Evolutionary conservation across 2,329 filamentous ascomycete species (phyloP), one percentile per base, ranked within the genome.

Genomic region (Ampelomyces quisqualis): DNA sequence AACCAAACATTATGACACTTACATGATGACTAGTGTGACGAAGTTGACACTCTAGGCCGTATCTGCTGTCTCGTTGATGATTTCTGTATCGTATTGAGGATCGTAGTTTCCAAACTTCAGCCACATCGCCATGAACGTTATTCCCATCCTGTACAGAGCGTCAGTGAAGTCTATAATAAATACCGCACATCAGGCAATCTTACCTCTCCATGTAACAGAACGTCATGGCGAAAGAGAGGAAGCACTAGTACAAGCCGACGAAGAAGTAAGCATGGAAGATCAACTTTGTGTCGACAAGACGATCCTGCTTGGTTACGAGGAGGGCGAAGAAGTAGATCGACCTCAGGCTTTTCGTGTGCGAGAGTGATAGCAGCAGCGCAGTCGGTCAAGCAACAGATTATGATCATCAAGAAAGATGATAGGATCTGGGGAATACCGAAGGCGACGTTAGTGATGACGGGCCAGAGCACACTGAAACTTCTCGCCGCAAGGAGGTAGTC

Each of bases 21-120:
- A 79, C 85, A 90, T 88, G 34, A 90, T 82, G 2, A 91, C 86
- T 15, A 91, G 71, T 44, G 84, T 90, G 52, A 90, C 79, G 55
- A 90, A 90, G 67, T 90, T 90, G 45, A 91, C 83, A 11, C 82
- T 86, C 24, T 79, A 84, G 0, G 84, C 85, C 45, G 78, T 75
- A 48, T 83, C 84, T 17, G 85, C 69, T 47, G 79, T 75, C 19
- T 71, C 64, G 0, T 68, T 70, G 20, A 67, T 47, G 21, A 52
- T 58, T 11, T 56, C 55, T 1, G 47, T 17, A 32, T 60, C 57
- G 37, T 58, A 65, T 21, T 57, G 40, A 1, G 48, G 13, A 29
- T 59, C 55, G 28, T 58, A 57, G 2, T 51, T 40, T 7, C 64
- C 63, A 28, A 56, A 67, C 42, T 60, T 65, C 62, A 91, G 84